phyloP scores from a whole-genome alignment of 2,329 filamentous ascomycete species.

The Chlorencoelia australis region DNA sequence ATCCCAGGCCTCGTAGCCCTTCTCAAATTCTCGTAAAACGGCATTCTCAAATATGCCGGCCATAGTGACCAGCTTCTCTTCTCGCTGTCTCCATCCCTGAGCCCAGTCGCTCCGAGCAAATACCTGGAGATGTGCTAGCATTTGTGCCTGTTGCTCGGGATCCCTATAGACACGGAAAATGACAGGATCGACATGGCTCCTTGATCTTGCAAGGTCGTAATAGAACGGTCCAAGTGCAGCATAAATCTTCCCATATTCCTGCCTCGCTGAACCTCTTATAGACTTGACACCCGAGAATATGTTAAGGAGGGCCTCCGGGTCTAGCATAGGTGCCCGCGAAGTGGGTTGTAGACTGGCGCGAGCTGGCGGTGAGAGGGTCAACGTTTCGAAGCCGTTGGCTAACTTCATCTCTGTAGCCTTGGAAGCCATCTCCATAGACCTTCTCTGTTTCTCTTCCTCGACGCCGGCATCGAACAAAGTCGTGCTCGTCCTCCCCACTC shows the following conservation, averaged over 20 bases:
- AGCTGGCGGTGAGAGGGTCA: slow-evolving; percentile 41
- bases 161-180: slow-evolving; percentile 82
- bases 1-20: slow-evolving; percentile 82
- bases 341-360: slow-evolving; percentile 28
- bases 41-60: slow-evolving; percentile 80
- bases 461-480: slow-evolving; percentile 66
- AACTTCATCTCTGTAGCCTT: slow-evolving; percentile 27
- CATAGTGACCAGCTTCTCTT: slow-evolving; percentile 65
- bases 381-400: slow-evolving; percentile 73
- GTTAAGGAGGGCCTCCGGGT: slow-evolving; percentile 55
- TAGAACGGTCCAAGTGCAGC: slow-evolving; percentile 85
- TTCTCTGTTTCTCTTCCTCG: slow-evolving; percentile 51
- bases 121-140: slow-evolving; percentile 68
- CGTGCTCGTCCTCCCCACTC: slow-evolving; percentile 33
- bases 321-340: slow-evolving; percentile 35
- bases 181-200: slow-evolving; percentile 67
- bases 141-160: slow-evolving; percentile 81
- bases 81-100: slow-evolving; percentile 59
- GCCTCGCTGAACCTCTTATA: slow-evolving; percentile 71
- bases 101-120: slow-evolving; percentile 78
- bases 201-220: slow-evolving; percentile 63
- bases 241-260: slow-evolving; percentile 88
- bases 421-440: slow-evolving; percentile 22
- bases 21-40: slow-evolving; percentile 83
- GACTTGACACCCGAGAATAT: slow-evolving; percentile 65